Base-by-base conservation (phyloP, 495 filamentous ascomycete species). In the Neurospora pannonica region DNA sequence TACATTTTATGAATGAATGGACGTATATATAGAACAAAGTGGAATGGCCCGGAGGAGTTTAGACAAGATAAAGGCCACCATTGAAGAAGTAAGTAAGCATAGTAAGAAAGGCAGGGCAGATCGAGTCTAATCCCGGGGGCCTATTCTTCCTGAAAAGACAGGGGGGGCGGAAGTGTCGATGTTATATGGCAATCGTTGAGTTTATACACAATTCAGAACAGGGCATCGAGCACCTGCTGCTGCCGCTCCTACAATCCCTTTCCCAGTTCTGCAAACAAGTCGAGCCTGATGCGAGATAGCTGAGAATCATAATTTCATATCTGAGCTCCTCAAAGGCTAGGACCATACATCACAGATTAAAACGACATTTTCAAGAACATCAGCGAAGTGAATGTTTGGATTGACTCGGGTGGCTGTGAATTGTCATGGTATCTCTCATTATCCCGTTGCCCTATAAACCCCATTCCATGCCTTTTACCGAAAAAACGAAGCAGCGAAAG, bases 361-460 rank as follows among this genome's bases (percentile, higher is more conserved):
- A n/a, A 28, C 2, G 24, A 2, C 48, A 21, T 3, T 2, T 28
- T 34, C 7, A 34, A 31, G 54, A 67, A 5, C 11, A 11, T 21
- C n/a, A 67, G 54, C 34, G 28, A 67, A 34, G 54, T 67, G 54
- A 19, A 67, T 17, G 73, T 67, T 62, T 78, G 70, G 42, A 75
- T 75, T 76, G 70, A 71, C 71, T 76, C 60, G 73, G 72, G 73
- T 71, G 71, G 78, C 74, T 76, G 75, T 71, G 74, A 38, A 69
- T 77, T 72, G 72, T 77, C 62, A 72, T 78, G 77, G 79, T 81
- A 80, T 81, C 24, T 67, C 15, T 79, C 72, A 73, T 80, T 78
- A 79, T 80, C 75, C 74, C 76, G 74, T 80, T 81, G 78, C 78
- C 79, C 76, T 81, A 81, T 76, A 75, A 73, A 74, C 79, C 76